Conservation (phyloP, 352 stramenopile species). For the Pythium utonaiense region DNA sequence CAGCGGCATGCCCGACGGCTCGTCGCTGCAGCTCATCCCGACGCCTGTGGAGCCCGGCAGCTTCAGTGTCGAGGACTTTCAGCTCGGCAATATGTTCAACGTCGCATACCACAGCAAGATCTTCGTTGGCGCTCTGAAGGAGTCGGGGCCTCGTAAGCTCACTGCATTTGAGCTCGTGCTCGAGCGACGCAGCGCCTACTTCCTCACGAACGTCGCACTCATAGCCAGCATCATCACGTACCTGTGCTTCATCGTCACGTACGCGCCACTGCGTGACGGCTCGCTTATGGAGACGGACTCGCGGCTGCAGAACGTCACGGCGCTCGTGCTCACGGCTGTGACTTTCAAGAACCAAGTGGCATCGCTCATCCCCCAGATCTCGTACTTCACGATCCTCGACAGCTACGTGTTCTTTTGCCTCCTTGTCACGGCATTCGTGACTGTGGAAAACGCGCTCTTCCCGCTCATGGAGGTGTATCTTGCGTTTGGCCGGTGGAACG, state of each 20-base stretch:
- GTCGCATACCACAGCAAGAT: slow-evolving; percentile 44
- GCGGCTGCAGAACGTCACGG: slow-evolving; percentile 53
- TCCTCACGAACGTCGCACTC: slow-evolving; percentile 51
- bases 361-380: slow-evolving; percentile 47
- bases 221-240: slow-evolving; percentile 48
- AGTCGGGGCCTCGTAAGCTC: slow-evolving; percentile 31
- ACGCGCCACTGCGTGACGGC: not conserved
- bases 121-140: slow-evolving; percentile 39
- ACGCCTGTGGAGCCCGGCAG: slow-evolving; percentile 32
- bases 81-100: slow-evolving; percentile 53
- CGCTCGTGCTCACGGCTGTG: slow-evolving; percentile 52
- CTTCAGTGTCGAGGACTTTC: slow-evolving; percentile 48
- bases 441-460: slow-evolving; percentile 53
- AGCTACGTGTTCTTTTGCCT: slow-evolving; percentile 68
- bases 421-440: slow-evolving; percentile 43
- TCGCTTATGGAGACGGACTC: slow-evolving; percentile 44
- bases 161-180: slow-evolving; percentile 62
- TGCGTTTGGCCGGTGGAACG: slow-evolving; percentile 6
- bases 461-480: slow-evolving; percentile 24
- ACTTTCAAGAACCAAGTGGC: slow-evolving; percentile 59
- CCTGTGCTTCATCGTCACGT: slow-evolving; percentile 31
- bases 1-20: slow-evolving; percentile 25
- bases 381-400: slow-evolving; percentile 62
- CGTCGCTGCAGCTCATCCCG: slow-evolving; percentile 31
- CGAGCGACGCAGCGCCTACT: slow-evolving; percentile 43